These are phyloP conservation scores for Colletotrichum phormii DNA, from an alignment of 2,329 filamentous ascomycete species.

Conservation along the genomic window DNA sequence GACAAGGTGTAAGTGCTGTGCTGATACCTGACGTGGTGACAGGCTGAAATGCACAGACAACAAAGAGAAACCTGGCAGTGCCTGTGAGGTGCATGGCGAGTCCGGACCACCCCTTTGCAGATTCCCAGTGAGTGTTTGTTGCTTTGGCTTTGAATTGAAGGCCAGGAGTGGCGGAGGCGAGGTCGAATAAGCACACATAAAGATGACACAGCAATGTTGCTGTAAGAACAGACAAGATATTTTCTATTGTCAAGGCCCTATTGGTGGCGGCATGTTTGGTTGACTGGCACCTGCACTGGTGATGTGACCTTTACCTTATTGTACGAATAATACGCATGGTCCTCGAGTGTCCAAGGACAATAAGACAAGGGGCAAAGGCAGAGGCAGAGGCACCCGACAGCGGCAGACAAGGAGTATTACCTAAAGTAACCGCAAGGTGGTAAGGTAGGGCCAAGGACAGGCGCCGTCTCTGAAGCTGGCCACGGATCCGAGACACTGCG, in stretches of 20 bases:
- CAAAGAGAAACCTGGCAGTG: slow-evolving; percentile 3
- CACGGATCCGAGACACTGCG: slow-evolving; percentile 38
- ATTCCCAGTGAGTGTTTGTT: not conserved
- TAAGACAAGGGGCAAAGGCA: not conserved
- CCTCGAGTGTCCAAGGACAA: not conserved
- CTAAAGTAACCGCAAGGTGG: not conserved
- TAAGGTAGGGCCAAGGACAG: slow-evolving; percentile 19
- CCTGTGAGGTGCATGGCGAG: slow-evolving; percentile 22
- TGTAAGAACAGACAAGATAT: not conserved
- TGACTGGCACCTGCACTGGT: not conserved
- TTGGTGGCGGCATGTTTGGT: slow-evolving; percentile 8
- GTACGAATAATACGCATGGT: not conserved
- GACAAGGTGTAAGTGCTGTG: not conserved
- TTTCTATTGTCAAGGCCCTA: not conserved
- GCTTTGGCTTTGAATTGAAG: slow-evolving; percentile 6
- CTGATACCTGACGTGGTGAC: not conserved
- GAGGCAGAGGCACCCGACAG: not conserved
- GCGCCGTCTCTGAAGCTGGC: slow-evolving; percentile 28
- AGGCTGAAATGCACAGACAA: not conserved
- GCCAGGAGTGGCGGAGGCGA: not conserved
- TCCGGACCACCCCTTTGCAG: slow-evolving; percentile 11
- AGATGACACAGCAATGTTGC: not conserved
- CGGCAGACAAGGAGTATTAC: not conserved
- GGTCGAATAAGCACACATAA: slow-evolving; percentile 2
- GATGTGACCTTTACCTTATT: not conserved